Evolutionary conservation across 208 protist species (phyloP).

Genomic region (Polymyxa betae): DNA sequence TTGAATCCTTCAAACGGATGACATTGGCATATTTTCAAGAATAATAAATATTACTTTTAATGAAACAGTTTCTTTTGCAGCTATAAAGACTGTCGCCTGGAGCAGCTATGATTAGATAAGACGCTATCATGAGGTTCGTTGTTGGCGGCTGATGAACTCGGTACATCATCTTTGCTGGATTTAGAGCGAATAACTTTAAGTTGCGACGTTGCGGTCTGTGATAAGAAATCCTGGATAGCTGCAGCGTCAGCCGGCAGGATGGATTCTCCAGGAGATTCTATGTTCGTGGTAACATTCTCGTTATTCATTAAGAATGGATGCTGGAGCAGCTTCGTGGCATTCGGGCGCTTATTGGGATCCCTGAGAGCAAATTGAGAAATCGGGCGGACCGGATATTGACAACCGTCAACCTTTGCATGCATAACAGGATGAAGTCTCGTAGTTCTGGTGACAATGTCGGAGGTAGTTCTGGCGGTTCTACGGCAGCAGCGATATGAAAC

Average conservation of each 20-base stretch:
- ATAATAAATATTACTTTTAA: no score
- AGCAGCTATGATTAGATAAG: no score
- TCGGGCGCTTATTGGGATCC: constrained; percentile 48
- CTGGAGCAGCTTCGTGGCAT: constrained; percentile 15
- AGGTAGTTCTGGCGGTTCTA: constrained; percentile 24
- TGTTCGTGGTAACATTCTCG: neutral
- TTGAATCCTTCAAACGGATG: no score
- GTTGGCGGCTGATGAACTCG: no score
- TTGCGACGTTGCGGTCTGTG: neutral
- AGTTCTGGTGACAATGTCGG: neutral
- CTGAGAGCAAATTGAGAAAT: neutral
- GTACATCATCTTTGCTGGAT: no score
- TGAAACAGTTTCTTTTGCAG: no score
- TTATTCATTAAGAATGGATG: constrained; percentile 55
- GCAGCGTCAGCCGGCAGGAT: neutral
- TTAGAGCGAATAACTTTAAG: neutral
- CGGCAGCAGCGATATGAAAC: constrained; percentile 61
- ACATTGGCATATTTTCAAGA: no score
- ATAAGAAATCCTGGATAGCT: constrained; percentile 4
- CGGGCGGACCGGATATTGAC: neutral
- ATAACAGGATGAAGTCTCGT: constrained; percentile 54
- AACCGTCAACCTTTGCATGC: constrained; percentile 46
- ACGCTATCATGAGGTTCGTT: no score
- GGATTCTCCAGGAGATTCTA: neutral
- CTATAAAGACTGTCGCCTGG: no score